These are phyloP conservation scores for Backusella parvicylindrica DNA, from an alignment of 192 early-diverging fungal species.

Conservation along the genomic window DNA sequence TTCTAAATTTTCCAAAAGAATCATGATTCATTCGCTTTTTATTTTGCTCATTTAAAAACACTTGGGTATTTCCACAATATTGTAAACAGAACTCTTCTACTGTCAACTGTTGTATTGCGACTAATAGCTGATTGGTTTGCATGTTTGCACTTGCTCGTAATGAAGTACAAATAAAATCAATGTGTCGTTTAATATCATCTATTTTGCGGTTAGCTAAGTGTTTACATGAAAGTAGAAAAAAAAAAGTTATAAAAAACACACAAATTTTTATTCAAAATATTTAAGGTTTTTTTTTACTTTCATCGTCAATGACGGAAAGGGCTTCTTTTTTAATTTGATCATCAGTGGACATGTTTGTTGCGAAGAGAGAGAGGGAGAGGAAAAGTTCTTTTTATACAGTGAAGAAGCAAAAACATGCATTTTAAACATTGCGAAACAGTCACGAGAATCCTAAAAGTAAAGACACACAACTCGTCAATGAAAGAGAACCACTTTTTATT, in stretches of 20 bases:
- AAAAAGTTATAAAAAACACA: not conserved
- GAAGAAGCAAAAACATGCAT: too few relatives aligned
- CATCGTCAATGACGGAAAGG: not conserved
- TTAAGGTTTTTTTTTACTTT: not conserved
- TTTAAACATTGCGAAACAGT: too few relatives aligned
- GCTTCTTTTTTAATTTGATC: not conserved
- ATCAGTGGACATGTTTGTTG: not conserved
- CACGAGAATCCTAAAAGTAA: too few relatives aligned
- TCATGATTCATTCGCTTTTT: not conserved
- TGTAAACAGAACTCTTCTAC: conserved; percentile 7
- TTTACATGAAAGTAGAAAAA: not conserved
- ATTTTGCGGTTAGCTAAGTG: conserved; percentile 4
- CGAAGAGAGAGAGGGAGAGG: too few relatives aligned
- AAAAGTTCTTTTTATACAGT: too few relatives aligned
- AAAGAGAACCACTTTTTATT: too few relatives aligned
- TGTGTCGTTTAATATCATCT: conserved; percentile 1
- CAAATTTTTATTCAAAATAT: too few relatives aligned
- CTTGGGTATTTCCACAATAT: not conserved
- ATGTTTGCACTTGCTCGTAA: conserved; percentile 13
- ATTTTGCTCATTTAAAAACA: conserved; percentile 2
- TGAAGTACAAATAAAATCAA: conserved; percentile 9
- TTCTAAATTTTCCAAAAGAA: not conserved
- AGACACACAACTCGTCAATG: too few relatives aligned
- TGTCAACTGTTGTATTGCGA: not conserved
- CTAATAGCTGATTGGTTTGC: conserved; percentile 10